phyloP scores from a whole-genome alignment of 345 rosid species.

The Hevea brasiliensis region DNA sequence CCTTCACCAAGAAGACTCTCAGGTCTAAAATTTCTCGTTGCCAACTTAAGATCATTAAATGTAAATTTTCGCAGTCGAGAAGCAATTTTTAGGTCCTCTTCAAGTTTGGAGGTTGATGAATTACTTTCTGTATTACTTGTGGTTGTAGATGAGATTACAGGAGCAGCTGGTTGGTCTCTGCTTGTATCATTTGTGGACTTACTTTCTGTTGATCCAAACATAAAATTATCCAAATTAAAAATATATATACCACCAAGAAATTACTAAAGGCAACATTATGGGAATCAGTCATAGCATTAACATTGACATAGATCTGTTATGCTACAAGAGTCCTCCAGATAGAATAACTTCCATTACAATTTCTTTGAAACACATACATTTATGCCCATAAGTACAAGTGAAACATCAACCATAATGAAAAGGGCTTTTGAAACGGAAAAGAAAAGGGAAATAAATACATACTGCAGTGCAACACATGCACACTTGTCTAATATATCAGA shows the following conservation, averaged over 20 bases:
- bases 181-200: conserved; percentile 70
- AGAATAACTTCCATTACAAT: neutral
- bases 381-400: neutral
- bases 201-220: conserved; percentile 49
- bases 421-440: too few relatives aligned
- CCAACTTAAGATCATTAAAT: conserved; percentile 86
- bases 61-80: conserved; percentile 77
- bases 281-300: neutral
- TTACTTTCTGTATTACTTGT: conserved; percentile 81
- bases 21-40: conserved; percentile 93
- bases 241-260: conserved; percentile 7
- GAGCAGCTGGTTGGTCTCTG: conserved; percentile 66
- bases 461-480: neutral
- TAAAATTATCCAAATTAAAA: conserved; percentile 13
- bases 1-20: conserved; percentile 99
- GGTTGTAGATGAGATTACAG: conserved; percentile 64
- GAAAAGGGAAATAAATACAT: neutral
- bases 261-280: neutral
- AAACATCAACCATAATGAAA: too few relatives aligned
- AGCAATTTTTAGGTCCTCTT: conserved; percentile 82
- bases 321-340: neutral
- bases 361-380: neutral
- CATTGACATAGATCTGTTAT: neutral
- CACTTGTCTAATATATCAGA: neutral
- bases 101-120: conserved; percentile 78